Percentiles rank a stretch among this genome's conserved stretches.
Conservation (phyloP, 768 basidiomycete species). For the Phylloporus rhodoxanthus region DNA sequence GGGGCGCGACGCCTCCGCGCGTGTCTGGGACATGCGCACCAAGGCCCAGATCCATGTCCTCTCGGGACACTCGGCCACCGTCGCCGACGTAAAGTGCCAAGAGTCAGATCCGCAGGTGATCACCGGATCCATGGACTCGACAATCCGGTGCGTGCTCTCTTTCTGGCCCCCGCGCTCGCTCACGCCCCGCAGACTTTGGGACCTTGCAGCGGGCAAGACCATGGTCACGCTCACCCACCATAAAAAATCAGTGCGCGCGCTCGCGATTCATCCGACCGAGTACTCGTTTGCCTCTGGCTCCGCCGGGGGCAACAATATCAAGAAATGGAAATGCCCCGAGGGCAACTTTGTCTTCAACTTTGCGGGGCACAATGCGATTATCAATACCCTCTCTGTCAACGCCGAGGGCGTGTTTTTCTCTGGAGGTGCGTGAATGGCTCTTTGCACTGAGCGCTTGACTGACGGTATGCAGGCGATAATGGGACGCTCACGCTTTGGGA, state of each 20-base stretch:
- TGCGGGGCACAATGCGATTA: slow-evolving; percentile 92
- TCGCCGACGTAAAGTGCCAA: slow-evolving; percentile 94
- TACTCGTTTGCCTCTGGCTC: slow-evolving; percentile 95
- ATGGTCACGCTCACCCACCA: slow-evolving; percentile 98
- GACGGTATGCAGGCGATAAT: slow-evolving; percentile 63
- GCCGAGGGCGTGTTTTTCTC: slow-evolving; percentile 96
- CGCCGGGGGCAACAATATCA: slow-evolving; percentile 99
- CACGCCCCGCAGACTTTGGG: slow-evolving; percentile 67
- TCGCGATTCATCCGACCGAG: slow-evolving; percentile 94
- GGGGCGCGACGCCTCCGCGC: slow-evolving; percentile 92
- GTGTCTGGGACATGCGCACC: slow-evolving; percentile 99
- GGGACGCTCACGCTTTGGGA: slow-evolving; percentile 92
- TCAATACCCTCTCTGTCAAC: slow-evolving; percentile 93
- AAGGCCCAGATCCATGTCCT: slow-evolving; percentile 94
- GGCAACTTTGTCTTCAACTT: slow-evolving; percentile 97
- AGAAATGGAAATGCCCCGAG: slow-evolving; percentile 99
- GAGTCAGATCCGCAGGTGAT: slow-evolving; percentile 98
- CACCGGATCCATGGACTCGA: slow-evolving; percentile 97
- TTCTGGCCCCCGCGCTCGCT: neutral
- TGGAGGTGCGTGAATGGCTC: slow-evolving; percentile 77
- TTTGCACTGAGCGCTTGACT: too few relatives aligned
- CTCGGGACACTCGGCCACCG: slow-evolving; percentile 89
- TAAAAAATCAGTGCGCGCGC: slow-evolving; percentile 93
- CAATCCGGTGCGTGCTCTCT: slow-evolving; percentile 58
- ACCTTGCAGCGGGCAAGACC: slow-evolving; percentile 95